phyloP scores from a whole-genome alignment of 2,329 filamentous ascomycete species.

The Cladophialophora bantiana region DNA sequence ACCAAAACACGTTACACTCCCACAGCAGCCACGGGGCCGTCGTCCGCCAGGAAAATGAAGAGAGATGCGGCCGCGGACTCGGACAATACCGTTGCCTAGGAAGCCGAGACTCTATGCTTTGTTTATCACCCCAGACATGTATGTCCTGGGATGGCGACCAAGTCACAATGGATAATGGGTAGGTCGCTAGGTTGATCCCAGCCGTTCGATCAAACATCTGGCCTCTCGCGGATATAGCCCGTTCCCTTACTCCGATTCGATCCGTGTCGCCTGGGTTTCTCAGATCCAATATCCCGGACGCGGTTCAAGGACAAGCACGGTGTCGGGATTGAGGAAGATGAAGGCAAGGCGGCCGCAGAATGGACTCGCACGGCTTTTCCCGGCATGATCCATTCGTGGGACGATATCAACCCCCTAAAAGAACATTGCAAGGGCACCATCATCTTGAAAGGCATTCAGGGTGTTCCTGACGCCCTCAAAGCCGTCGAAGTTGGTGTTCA shows the following conservation, averaged over 20 bases:
- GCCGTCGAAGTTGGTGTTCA: constrained; percentile 49
- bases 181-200: constrained; percentile 39
- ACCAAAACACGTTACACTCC: too few species aligned
- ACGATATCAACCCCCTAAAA: constrained; percentile 64
- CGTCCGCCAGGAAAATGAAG: too few species aligned
- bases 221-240: constrained; percentile 63
- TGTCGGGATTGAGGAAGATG: constrained; percentile 56
- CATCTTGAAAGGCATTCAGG: constrained; percentile 64
- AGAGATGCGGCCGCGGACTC: too few species aligned
- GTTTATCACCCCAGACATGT: constrained; percentile 78
- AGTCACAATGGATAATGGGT: constrained; percentile 68
- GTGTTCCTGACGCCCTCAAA: constrained; percentile 51
- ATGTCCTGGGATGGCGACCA: constrained; percentile 72
- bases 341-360: constrained; percentile 57
- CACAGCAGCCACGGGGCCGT: too few species aligned
- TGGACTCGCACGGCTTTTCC: constrained; percentile 64
- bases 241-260: constrained; percentile 64
- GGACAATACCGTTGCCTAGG: too few species aligned
- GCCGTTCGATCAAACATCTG: too few species aligned
- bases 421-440: constrained; percentile 65
- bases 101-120: too few species aligned
- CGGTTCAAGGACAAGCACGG: constrained; percentile 62
- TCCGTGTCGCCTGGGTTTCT: constrained; percentile 61
- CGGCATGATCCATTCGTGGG: constrained; percentile 59
- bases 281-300: constrained; percentile 64